Base-by-base conservation (phyloP, 208 protist species). In the Tritrichomonas musculus region DNA sequence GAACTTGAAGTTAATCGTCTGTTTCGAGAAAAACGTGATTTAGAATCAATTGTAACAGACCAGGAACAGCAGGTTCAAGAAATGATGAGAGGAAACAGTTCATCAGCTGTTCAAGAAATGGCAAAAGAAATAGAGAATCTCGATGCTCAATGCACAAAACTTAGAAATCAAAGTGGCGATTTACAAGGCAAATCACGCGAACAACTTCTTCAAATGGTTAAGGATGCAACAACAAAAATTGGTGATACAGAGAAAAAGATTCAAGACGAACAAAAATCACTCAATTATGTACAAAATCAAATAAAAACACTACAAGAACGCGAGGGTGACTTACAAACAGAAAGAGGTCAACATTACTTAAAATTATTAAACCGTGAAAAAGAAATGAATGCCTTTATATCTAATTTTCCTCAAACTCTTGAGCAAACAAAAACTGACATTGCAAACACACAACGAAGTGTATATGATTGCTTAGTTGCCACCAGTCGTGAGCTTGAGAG, bases 11-110 rank as follows among this genome's bases (percentile, higher is more conserved):
- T 36, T 33, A 36, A 82, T 53, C 5, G 41, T n/a, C 73, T 82
- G 3, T 82, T 47, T 50, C 73, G 73, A 14, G 73, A 82, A 30
- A 36, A 36, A 36, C n/a, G 41, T 53, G 41, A 82, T 82, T 20
- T 82, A 33, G 73, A 82, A 82, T 49, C 73, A 20, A 82, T 82
- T 82, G 73, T 82, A 22, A 82, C 73, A n/a, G 73, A 82, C 30
- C 73, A 82, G 30, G 73, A 82, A 41, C 47, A 82, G 1, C 73
- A 82, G 30, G 30, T 82, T 41, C 73, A 82, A 36, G 73, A 47
- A 82, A 50, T 82, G 41, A 50, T 82, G 33, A 49, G 41, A 14
- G 73, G 73, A 20, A n/a, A 25, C n/a, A 41, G 73, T 17, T 25
- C 73, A 47, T 41, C 73, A n/a, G 73, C 47, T n/a, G 14, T 82